Evolutionary conservation across 108 stramenopile genomes (phyloP).

Genomic region (Stephanodiscus minutulus): DNA sequence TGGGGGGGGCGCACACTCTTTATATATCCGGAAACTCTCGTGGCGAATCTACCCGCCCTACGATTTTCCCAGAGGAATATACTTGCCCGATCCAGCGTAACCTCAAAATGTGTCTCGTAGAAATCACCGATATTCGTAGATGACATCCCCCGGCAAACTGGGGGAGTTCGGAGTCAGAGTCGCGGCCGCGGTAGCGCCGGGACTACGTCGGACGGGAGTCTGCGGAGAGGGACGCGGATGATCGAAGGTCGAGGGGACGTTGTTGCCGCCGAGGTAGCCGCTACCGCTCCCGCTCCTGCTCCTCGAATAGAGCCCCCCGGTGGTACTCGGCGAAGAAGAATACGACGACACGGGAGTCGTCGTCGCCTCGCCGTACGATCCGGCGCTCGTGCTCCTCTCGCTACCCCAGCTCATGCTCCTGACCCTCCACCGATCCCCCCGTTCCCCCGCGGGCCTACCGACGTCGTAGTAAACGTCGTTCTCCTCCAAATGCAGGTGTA

Average conservation of each 20-base stretch:
- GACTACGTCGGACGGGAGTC: constrained; percentile 2
- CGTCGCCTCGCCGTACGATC: constrained; percentile 13
- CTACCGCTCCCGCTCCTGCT: no score
- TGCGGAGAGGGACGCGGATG: neutral
- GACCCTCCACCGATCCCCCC: constrained; percentile 70
- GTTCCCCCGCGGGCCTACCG: constrained; percentile 71
- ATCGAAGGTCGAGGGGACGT: neutral
- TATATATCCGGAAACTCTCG: neutral
- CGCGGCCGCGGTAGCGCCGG: neutral
- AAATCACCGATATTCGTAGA: constrained; percentile 39
- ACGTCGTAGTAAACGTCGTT: constrained; percentile 63
- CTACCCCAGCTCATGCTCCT: constrained; percentile 82
- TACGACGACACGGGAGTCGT: neutral
- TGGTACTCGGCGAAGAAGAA: neutral
- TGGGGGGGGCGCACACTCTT: neutral
- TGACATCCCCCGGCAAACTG: constrained; percentile 36
- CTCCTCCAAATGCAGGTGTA: constrained; percentile 82
- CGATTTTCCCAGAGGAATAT: no score
- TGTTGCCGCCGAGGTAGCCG: neutral
- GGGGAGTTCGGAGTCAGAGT: constrained; percentile 25
- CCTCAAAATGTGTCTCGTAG: no score
- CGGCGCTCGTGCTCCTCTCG: constrained; percentile 10
- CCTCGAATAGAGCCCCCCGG: no score
- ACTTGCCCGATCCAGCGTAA: no score
- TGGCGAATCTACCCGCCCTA: no score